A percentile compares a stretch with the other conserved stretches of the same genome.
These are phyloP conservation scores for Tylopilus sp. DNA, from an alignment of 768 basidiomycete species.

Conservation along the genomic window DNA sequence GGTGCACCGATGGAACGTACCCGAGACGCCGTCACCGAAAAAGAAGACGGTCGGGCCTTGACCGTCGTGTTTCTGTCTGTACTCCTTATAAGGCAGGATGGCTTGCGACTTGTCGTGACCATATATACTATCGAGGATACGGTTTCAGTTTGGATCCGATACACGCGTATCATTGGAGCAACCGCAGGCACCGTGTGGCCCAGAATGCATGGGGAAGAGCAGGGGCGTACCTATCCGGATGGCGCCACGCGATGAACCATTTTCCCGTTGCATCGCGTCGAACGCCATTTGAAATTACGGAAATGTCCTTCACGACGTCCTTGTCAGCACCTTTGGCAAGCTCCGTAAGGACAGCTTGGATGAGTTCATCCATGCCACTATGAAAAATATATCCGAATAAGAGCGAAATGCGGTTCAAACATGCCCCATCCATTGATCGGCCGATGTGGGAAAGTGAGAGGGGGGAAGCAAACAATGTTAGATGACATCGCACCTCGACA, in stretches of 20 bases:
- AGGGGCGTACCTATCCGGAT: constrained; percentile 72
- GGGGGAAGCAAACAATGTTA: neutral
- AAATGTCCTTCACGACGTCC: constrained; percentile 69
- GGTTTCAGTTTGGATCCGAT: neutral
- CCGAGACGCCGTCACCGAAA: constrained; percentile 97
- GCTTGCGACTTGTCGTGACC: constrained; percentile 98
- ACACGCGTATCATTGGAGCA: neutral
- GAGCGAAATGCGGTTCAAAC: neutral
- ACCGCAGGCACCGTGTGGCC: neutral
- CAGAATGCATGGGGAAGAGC: neutral
- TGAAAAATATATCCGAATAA: constrained; percentile 5
- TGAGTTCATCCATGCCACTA: constrained; percentile 92
- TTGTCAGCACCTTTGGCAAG: constrained; percentile 56
- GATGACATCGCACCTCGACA: constrained; percentile 66
- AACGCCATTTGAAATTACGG: constrained; percentile 94
- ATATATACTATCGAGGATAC: constrained; percentile 48
- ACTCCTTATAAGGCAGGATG: constrained; percentile 78
- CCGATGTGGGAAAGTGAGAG: constrained; percentile 8
- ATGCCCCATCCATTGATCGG: neutral
- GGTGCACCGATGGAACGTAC: constrained; percentile 38
- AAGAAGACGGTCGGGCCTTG: constrained; percentile 79
- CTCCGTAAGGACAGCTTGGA: constrained; percentile 79
- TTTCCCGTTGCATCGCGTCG: constrained; percentile 52
- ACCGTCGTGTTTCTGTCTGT: constrained; percentile 25
- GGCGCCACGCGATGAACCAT: constrained; percentile 85